Conservation (phyloP, 2,329 filamentous ascomycete genomes). For the Chaetothyriales sp. region DNA sequence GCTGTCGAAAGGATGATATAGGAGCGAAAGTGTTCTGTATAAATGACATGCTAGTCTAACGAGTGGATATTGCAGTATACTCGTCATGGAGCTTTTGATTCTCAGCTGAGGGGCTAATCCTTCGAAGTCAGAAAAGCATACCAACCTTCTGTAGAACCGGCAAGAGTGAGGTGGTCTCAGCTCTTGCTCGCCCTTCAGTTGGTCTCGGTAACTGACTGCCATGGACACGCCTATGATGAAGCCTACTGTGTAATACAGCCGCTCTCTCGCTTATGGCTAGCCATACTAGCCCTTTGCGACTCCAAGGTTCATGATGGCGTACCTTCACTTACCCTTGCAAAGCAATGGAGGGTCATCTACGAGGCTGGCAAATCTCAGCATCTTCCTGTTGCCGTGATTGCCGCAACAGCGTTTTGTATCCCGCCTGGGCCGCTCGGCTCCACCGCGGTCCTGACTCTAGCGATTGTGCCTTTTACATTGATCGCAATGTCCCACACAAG, state of each 20-base stretch:
- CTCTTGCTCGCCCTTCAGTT: no score
- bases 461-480: no score
- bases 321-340: no score
- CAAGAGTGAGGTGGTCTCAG: not conserved
- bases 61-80: not conserved
- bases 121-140: not conserved
- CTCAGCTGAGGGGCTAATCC: not conserved
- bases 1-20: not conserved
- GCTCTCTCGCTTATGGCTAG: no score
- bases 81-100: not conserved
- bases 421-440: conserved; percentile 18
- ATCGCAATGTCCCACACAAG: no score
- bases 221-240: no score
- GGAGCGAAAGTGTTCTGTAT: not conserved
- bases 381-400: conserved; percentile 18
- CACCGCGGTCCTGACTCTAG: no score
- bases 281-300: no score
- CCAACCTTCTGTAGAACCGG: not conserved
- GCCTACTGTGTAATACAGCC: no score
- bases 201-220: no score
- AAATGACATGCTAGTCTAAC: not conserved
- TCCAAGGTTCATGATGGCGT: no score
- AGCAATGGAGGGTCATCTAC: not conserved
- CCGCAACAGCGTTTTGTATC: conserved; percentile 19
- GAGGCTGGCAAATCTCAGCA: conserved; percentile 10